Base-by-base conservation (phyloP, 2,329 filamentous ascomycete genomes). In the Trichoderma sp. region DNA sequence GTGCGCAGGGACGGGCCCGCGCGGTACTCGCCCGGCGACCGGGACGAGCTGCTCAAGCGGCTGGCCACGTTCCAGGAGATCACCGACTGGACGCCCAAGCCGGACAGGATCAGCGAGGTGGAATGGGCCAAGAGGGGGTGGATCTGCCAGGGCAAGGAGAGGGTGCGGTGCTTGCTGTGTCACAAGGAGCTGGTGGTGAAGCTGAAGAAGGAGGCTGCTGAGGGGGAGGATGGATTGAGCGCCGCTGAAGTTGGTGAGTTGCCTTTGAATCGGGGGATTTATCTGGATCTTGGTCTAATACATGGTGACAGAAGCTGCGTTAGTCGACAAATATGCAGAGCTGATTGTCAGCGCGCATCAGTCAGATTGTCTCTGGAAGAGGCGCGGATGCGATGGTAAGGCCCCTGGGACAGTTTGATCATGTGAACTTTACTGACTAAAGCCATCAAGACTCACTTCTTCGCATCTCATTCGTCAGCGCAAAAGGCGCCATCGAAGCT, bases 81-180 rank as follows among this genome's bases (percentile, higher is more conserved):
- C 55, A 95, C 92, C 62, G 86, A 90, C 74, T 99, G 94, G 94
- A 90, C 91, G n/a, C 90, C 92, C 0, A 98, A 98, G 75, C 93
- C 95, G 0, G 86, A 93, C 60, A 83, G 82, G 41, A 88, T 98
- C 71, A 92, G 88, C 73, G 95, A 98, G 78, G 88, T 97, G 7
- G 90, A 93, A 75, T 99, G 95, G 95, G 93, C 93, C 0, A 97
- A 94, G 80, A 82, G 91, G 66, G 94, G 94, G 0, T 99, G 95
- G 94, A 83, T 89, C 4, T 97, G 94, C 72, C 87, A 90, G 52
- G 90, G 90, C 71, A 88, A 88, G 69, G 93, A 96, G 77, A 90
- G 90, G 4, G 92, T 98, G 17, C 87, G 88, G 19, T 99, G 95
- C 75, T 88, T 90, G 47, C 87, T 93, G 2, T 99, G 95, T 73